Conservation (phyloP, 345 rosid species). For the Gossypium anomalum region DNA sequence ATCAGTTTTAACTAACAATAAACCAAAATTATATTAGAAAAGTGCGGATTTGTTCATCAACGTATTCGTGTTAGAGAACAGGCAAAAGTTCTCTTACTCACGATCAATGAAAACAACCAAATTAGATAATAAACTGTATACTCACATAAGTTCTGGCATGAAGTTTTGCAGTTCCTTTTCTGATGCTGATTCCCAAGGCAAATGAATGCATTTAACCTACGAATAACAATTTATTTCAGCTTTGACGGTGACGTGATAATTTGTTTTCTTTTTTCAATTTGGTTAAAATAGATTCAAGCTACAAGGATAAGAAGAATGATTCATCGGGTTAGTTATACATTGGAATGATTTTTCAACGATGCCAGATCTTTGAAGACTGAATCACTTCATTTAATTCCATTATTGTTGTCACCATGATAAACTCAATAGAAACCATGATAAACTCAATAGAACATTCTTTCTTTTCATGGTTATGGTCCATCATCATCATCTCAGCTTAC, state of each 20-base stretch:
- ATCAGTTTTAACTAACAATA: neutral
- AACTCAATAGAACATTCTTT: neutral
- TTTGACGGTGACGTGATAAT: neutral
- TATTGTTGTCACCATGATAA: neutral
- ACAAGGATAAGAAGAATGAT: neutral
- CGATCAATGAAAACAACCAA: neutral
- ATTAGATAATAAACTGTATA: neutral
- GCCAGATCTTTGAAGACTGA: neutral
- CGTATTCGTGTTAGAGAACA: neutral
- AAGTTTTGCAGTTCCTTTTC: slow-evolving; percentile 41
- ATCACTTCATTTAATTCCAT: neutral
- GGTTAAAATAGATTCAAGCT: neutral
- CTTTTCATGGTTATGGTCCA: neutral
- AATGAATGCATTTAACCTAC: slow-evolving; percentile 61
- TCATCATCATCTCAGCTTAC: neutral
- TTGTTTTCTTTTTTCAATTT: neutral
- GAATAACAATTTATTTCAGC: slow-evolving; percentile 20
- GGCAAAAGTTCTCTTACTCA: neutral
- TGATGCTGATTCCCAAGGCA: slow-evolving; percentile 79
- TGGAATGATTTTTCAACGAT: neutral
- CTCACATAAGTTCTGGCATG: slow-evolving; percentile 66
- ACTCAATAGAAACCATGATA: neutral
- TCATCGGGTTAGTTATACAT: neutral
- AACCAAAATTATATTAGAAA: neutral
- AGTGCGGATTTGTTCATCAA: neutral